Conservation (phyloP, 2,329 filamentous ascomycete species). For the Zymoseptoria crescenta region DNA sequence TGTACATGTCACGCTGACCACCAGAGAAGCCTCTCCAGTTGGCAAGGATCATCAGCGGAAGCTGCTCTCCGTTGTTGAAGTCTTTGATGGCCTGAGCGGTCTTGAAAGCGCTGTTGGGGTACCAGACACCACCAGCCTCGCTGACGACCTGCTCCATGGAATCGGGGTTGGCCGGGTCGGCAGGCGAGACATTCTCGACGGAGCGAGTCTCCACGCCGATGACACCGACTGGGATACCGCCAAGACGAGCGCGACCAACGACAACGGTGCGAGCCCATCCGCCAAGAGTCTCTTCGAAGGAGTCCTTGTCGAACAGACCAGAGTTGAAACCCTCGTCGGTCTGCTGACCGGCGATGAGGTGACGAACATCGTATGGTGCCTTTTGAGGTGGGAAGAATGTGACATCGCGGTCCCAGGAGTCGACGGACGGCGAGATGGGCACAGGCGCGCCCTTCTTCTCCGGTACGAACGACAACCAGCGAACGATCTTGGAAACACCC, state of each 20-base stretch:
- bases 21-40: conserved; percentile 99
- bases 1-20: conserved; percentile 99
- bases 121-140: conserved; percentile 98
- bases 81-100: conserved; percentile 97
- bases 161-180: conserved; percentile 95
- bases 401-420: conserved; percentile 89
- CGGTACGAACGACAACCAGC: conserved; percentile 95
- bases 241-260: conserved; percentile 88
- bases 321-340: conserved; percentile 78
- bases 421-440: conserved; percentile 78
- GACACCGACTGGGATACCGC: conserved; percentile 96
- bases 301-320: conserved; percentile 93
- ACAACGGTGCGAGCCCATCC: conserved; percentile 97
- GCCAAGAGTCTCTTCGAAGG: conserved; percentile 91
- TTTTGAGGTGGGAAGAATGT: conserved; percentile 72
- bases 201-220: conserved; percentile 94
- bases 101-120: conserved; percentile 99
- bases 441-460: conserved; percentile 90
- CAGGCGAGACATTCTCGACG: conserved; percentile 92
- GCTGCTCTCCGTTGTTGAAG: conserved; percentile 98
- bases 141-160: conserved; percentile 92
- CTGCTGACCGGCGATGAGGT: conserved; percentile 83
- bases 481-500: conserved; percentile 93
- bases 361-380: conserved; percentile 85
- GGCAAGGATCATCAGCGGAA: conserved; percentile 96